Evolutionary conservation across 495 filamentous ascomycete genomes (phyloP), one percentile per base, ranked within the genome.

Genomic region (Tuber umbilicatum): DNA sequence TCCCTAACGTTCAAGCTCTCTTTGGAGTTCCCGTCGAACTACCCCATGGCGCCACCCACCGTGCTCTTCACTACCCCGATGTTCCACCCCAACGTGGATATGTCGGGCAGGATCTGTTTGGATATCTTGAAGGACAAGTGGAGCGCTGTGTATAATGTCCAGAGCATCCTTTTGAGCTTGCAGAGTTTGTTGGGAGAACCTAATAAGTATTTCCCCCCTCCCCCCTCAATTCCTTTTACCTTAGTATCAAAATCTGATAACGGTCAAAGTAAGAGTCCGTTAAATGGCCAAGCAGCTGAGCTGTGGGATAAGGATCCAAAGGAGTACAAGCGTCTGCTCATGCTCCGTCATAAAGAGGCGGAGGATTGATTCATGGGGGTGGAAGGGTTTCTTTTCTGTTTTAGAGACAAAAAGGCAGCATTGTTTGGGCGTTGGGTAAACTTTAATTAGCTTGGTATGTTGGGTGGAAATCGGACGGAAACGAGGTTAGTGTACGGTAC

Each of bases 51-150:
- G 0, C 89, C 95, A n/a, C 95, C 95, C 2, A 92, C 91, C 35
- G 94, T 99, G 23, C 87, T 97, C 55, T 97, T 95, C 88, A 93
- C 91, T 83, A 97, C 94, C 1, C 92, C 93, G 21, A 96, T 97
- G 83, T 96, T 94, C 85, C 94, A 97, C 79, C 94, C 94, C 38
- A 97, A 97, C 78, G 91, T 97, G 76, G 93, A 96, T 83, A 94
- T 95, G 84, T 93, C 93, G 12, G 93, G 93, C 55, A 89, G 93
- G 72, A 97, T 97, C 84, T 97, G 93, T 83, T 86, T 99, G 74
- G 96, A 98, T 84, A 99, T 99, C 79, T 86, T 99, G 71, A 97
- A 97, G 86, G 95, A 97, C 82, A 97, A 97, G 85, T 98, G 95
- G 95, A 97, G 93, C 77, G 90, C 91, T 31, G 78, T 79, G 37